phyloP scores from a whole-genome alignment of 2,329 filamentous ascomycete genomes.

The Cordyceps farinosa region DNA sequence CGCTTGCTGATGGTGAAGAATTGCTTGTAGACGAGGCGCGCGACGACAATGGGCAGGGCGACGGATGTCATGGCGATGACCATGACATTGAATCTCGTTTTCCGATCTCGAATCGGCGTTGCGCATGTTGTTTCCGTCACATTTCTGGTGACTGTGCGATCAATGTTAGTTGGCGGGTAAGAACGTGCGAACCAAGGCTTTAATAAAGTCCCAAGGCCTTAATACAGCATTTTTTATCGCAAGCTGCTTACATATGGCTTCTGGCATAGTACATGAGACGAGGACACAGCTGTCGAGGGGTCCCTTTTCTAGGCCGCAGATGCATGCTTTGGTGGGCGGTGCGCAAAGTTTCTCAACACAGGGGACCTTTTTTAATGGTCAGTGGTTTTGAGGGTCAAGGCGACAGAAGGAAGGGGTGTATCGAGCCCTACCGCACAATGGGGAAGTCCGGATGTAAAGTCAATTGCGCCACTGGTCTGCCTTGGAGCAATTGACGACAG shows the following conservation, averaged over 20 bases:
- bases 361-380: background rate
- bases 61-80: background rate
- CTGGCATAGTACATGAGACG: background rate
- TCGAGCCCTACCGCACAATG: too few species aligned
- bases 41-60: slow-evolving; percentile 30
- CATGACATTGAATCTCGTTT: slow-evolving; percentile 2
- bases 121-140: background rate
- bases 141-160: background rate
- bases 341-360: background rate
- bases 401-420: too few species aligned
- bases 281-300: background rate
- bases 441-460: too few species aligned
- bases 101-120: slow-evolving; percentile 2
- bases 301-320: background rate
- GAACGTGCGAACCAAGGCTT: too few species aligned
- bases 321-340: background rate
- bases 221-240: too few species aligned
- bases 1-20: slow-evolving; percentile 31
- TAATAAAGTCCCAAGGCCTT: too few species aligned
- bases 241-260: slow-evolving; percentile 4
- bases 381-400: too few species aligned
- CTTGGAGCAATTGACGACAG: too few species aligned
- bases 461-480: too few species aligned
- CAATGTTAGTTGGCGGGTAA: too few species aligned
- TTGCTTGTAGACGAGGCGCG: slow-evolving; percentile 36